phyloP scores from a whole-genome alignment of 2,329 filamentous ascomycete species.

The Zopfia rhizophila region DNA sequence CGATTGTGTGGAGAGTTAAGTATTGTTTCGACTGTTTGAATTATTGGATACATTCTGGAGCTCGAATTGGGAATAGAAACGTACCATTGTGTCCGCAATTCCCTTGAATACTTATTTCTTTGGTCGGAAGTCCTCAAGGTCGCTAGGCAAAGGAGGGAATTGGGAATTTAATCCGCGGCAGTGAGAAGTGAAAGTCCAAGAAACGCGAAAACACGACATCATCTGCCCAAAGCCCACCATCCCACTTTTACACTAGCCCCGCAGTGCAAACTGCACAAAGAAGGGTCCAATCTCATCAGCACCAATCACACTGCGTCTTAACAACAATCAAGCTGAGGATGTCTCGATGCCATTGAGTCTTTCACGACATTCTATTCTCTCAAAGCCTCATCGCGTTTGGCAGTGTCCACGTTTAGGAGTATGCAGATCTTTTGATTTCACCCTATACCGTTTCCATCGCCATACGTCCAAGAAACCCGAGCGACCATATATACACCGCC shows the following conservation, averaged over 20 bases:
- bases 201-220: constrained; percentile 43
- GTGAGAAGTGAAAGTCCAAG: constrained; percentile 1
- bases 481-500: background rate
- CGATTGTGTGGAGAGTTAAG: constrained; percentile 88
- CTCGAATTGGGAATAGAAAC: background rate
- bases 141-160: too few species aligned
- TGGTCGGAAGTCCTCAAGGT: too few species aligned
- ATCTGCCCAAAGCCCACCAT: too few species aligned
- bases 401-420: too few species aligned
- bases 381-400: background rate
- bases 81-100: constrained; percentile 22
- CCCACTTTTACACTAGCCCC: constrained; percentile 37
- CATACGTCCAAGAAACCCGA: constrained; percentile 8
- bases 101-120: background rate
- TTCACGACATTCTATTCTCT: constrained; percentile 8
- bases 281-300: constrained; percentile 32
- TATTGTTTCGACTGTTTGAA: constrained; percentile 91
- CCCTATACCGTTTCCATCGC: constrained; percentile 11
- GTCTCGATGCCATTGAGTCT: constrained; percentile 41
- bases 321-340: constrained; percentile 20
- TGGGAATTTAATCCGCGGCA: too few species aligned
- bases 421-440: too few species aligned
- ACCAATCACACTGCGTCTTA: constrained; percentile 41
- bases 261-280: constrained; percentile 39
- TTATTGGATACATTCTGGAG: constrained; percentile 23